Evolutionary conservation across 1,139 yeast genomes (phyloP), one percentile per base, ranked within the genome.

Genomic region (Pichia sp.): DNA sequence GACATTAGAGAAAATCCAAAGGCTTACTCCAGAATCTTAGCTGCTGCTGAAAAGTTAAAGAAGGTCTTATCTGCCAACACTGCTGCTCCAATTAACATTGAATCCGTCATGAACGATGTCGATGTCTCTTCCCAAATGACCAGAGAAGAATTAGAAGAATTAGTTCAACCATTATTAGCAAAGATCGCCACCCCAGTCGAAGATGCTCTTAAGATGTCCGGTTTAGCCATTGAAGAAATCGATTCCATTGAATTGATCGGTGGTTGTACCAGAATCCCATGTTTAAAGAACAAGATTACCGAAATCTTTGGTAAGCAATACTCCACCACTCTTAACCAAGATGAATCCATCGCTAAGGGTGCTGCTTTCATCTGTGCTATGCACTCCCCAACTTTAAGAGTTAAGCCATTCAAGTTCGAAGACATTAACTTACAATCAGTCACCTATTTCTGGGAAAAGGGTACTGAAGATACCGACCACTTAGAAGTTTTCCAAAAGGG

Each of bases 341-440:
- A 93, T 68, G 99, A 93, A 79, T 97, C 99, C 55, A 85, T 91
- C 69, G 98, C 99, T 53, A 87, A 94, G 72, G 99, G 99, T 77
- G 95, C 96, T 61, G 97, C 99, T 47, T 94, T 93, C 73, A 88
- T 94, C 65, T 93, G 99, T 72, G 99, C 99, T 61, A 88, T 91
- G 73, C 98, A 91, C 79, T 93, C 99, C 28, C 99, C 99, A 72
- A 91, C 97, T 58, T 83, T 93, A 65, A 87, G 99, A 76, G 99
- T 94, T 49, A 86, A 98, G 74, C 97, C 97, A 61, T 93, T 93
- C 85, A 93, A 91, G 75, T 93, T 91, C 67, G 97, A 93, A 76
- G 99, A 93, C 70, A 75, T 84, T 68, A 91, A 91, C 81, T 86
- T 83, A 62, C 80, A 81, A 81, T 82, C 96, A 40, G 97, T 94